phyloP scores from a whole-genome alignment of 73 alveolate genomes.

The Paramecium caudatum region DNA sequence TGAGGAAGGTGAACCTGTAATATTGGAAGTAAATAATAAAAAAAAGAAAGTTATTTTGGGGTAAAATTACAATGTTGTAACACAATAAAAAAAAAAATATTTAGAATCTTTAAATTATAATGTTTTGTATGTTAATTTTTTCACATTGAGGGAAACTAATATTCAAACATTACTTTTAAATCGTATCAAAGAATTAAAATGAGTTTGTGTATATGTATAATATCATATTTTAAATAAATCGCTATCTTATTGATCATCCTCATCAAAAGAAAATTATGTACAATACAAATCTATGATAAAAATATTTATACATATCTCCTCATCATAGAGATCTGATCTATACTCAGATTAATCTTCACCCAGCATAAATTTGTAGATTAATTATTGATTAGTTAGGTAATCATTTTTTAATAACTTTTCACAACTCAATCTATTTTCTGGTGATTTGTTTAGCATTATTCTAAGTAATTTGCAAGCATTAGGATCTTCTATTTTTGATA shows the following conservation, averaged over 20 bases:
- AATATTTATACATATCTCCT: conserved; percentile 21
- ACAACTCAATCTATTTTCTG: conserved; percentile 26
- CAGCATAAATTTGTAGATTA: not conserved
- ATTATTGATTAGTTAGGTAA: not conserved
- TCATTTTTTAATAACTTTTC: not conserved
- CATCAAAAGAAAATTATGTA: conserved; percentile 14
- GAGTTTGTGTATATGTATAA: not conserved
- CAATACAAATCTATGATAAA: conserved; percentile 14
- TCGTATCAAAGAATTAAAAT: not conserved
- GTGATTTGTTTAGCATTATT: not conserved
- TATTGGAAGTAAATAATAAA: not conserved
- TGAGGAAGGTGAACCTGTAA: not conserved
- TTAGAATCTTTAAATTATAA: not conserved
- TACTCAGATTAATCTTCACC: not conserved
- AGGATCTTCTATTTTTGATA: not conserved
- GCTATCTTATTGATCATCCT: not conserved
- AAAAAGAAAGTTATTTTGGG: not conserved
- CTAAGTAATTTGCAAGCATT: not conserved
- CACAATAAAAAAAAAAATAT: not conserved
- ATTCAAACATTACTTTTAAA: not conserved
- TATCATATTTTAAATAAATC: not conserved
- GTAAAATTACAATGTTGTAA: too few relatives aligned
- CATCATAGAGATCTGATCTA: conserved; percentile 21
- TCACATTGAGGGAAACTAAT: not conserved
- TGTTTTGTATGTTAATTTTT: not conserved